phyloP scores from a whole-genome alignment of 2,329 filamentous ascomycete genomes.

The Arthroderma sp. region DNA sequence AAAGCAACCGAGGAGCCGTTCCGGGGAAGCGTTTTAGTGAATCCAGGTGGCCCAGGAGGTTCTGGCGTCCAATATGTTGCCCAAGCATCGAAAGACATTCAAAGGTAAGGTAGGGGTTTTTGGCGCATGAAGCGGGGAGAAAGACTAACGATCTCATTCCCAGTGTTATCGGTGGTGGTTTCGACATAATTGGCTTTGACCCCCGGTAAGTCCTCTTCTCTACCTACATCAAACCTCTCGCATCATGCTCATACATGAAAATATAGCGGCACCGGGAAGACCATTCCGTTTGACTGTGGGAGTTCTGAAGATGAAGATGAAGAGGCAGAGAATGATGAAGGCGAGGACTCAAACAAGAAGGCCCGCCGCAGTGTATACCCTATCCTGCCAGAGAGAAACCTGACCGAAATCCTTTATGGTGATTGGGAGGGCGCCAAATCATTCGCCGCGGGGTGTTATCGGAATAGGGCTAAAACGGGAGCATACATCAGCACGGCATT shows the following conservation, averaged over 20 bases:
- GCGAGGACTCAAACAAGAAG: neutral
- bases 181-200: neutral
- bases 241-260: neutral
- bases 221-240: neutral
- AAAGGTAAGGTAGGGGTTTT: slow-evolving; percentile 2
- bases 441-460: slow-evolving; percentile 4
- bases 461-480: slow-evolving; percentile 18
- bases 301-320: neutral
- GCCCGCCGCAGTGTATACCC: too few species aligned
- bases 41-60: slow-evolving; percentile 13
- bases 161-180: neutral
- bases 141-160: neutral
- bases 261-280: neutral
- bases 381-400: neutral
- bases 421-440: slow-evolving; percentile 1
- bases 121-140: neutral
- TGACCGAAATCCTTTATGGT: neutral
- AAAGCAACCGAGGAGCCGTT: slow-evolving; percentile 19
- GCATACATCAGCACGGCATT: slow-evolving; percentile 32
- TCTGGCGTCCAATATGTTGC: slow-evolving; percentile 4
- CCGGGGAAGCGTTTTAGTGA: slow-evolving; percentile 28
- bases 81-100: neutral
- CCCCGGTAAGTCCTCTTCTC: neutral
- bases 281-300: slow-evolving; percentile 7
- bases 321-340: neutral